Conservation (phyloP, 163 green algal genomes). For the Chloromonas sp. region DNA sequence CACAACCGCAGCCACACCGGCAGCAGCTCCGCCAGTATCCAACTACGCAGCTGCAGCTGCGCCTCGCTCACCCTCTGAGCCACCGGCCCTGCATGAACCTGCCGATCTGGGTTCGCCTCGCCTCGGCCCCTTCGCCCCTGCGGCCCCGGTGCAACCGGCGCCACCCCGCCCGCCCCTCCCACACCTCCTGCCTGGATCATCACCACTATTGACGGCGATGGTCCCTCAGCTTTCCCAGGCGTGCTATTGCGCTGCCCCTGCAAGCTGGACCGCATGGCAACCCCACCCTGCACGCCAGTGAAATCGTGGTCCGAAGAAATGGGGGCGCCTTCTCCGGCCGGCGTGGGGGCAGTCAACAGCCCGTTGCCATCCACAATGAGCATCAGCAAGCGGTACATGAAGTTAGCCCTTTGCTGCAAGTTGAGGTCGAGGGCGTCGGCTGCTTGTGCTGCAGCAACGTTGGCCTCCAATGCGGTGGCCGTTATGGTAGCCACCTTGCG, state of each 20-base stretch:
- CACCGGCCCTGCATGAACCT: background rate
- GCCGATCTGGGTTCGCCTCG: background rate
- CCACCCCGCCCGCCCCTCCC: too few relatives aligned
- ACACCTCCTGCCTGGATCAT: too few relatives aligned
- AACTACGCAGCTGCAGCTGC: background rate
- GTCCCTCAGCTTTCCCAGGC: too few relatives aligned
- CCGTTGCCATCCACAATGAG: background rate
- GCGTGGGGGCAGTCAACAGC: background rate
- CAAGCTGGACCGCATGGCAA: too few relatives aligned
- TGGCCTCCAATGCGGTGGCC: background rate
- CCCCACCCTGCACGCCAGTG: too few relatives aligned
- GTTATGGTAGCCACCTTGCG: background rate
- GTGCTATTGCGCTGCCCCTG: too few relatives aligned
- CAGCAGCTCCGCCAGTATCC: background rate
- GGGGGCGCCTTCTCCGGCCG: too few relatives aligned
- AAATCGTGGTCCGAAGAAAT: too few relatives aligned
- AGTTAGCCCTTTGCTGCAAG: background rate
- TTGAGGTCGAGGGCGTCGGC: background rate
- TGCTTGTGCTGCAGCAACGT: background rate
- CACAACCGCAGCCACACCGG: background rate
- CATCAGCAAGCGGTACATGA: background rate
- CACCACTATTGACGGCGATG: too few relatives aligned
- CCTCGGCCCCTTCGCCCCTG: background rate
- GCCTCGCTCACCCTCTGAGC: background rate
- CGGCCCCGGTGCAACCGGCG: too few relatives aligned